Percentiles rank a stretch among this genome's conserved stretches.
Conservation (phyloP, 352 stramenopile genomes). For the Blastocystis sp. region DNA sequence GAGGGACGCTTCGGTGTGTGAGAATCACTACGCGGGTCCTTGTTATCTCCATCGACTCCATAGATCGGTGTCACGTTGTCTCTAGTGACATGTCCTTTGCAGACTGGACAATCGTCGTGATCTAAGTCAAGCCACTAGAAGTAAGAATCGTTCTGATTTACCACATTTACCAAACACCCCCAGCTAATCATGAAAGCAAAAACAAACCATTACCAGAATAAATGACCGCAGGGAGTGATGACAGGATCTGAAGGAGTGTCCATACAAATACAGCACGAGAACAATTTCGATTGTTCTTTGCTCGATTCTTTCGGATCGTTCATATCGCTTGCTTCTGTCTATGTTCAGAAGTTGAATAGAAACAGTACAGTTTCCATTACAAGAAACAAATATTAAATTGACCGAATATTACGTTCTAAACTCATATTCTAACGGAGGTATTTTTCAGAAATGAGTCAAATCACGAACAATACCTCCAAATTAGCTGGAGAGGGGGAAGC, state of each 20-base stretch:
- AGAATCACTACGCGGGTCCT: neutral
- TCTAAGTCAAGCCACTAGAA: slow-evolving; percentile 41
- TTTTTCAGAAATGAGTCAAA: neutral
- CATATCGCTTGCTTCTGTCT: neutral
- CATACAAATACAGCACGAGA: slow-evolving; percentile 36
- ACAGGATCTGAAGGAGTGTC: slow-evolving; percentile 44
- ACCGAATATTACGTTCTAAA: neutral
- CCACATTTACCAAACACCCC: slow-evolving; percentile 19
- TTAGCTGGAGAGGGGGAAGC: neutral
- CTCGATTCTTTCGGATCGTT: neutral
- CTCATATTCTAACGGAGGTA: neutral
- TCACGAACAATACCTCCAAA: neutral
- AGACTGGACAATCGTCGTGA: slow-evolving; percentile 45
- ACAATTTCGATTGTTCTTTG: neutral
- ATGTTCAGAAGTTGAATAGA: neutral
- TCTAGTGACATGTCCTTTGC: slow-evolving; percentile 22
- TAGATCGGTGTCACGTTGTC: slow-evolving; percentile 59
- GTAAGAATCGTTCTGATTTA: neutral
- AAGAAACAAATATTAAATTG: neutral
- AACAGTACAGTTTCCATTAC: neutral
- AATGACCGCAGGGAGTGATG: slow-evolving; percentile 39
- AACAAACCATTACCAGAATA: slow-evolving; percentile 8
- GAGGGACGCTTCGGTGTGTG: slow-evolving; percentile 5
- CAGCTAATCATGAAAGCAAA: slow-evolving; percentile 15
- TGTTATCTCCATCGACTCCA: neutral